A percentile compares a stretch with the other conserved stretches of the same genome.
phyloP scores from a whole-genome alignment of 1,284 basidiomycete genomes.

The Mycosarcoma maydis region DNA sequence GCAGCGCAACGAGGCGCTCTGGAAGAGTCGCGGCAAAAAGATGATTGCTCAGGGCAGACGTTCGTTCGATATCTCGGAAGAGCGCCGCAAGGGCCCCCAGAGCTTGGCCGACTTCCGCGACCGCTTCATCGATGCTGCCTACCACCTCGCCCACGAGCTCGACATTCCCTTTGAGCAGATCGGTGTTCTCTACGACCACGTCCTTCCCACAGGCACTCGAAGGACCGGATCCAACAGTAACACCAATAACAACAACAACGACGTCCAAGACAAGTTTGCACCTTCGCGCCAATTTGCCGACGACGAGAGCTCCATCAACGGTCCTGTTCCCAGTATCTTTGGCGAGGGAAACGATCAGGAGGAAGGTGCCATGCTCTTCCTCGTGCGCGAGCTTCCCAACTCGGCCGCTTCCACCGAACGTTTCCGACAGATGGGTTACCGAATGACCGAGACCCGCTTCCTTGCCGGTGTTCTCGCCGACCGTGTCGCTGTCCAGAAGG shows the following conservation, averaged over 20 bases:
- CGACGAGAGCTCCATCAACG: constrained; percentile 58
- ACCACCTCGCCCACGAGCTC: constrained; percentile 69
- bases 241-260: constrained; percentile 8
- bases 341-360: constrained; percentile 63
- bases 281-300: constrained; percentile 47
- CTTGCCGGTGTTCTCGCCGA: constrained; percentile 70
- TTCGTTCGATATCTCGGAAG: constrained; percentile 42
- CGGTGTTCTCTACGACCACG: constrained; percentile 75
- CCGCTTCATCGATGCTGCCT: constrained; percentile 70
- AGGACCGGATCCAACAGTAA: constrained; percentile 4
- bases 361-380: constrained; percentile 70
- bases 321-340: constrained; percentile 54
- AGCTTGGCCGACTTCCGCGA: constrained; percentile 68
- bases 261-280: constrained; percentile 33
- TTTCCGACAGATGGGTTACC: constrained; percentile 70
- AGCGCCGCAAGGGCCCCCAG: constrained; percentile 42
- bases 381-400: constrained; percentile 69
- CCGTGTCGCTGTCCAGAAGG: constrained; percentile 69
- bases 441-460: constrained; percentile 70
- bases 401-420: constrained; percentile 67
- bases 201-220: constrained; percentile 69
- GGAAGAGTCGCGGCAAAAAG: constrained; percentile 47
- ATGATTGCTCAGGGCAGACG: constrained; percentile 54
- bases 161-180: constrained; percentile 69
- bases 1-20: constrained; percentile 49